These are phyloP conservation scores for Botryosphaeria dothidea DNA, from an alignment of 2,329 filamentous ascomycete species.

Conservation along the genomic window DNA sequence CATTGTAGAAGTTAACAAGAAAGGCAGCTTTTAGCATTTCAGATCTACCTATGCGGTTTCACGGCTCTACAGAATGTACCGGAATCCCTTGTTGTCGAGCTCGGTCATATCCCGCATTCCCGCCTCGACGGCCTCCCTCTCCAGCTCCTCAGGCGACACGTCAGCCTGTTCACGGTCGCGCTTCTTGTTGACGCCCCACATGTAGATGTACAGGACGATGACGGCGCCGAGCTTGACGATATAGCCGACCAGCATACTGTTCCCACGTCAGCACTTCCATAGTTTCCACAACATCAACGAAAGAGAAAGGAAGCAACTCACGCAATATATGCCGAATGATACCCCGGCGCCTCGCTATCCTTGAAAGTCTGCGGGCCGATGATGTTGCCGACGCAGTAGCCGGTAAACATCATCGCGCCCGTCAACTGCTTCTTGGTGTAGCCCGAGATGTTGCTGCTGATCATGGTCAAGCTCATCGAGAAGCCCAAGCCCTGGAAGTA, in stretches of 20 bases:
- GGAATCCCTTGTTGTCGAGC: constrained; percentile 56
- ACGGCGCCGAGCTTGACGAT: constrained; percentile 54
- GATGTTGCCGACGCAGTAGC: constrained; percentile 58
- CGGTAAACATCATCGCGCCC: constrained; percentile 53
- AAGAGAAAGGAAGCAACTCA: constrained; percentile 21
- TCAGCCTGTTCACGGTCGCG: constrained; percentile 50
- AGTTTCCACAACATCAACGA: neutral
- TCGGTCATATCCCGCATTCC: constrained; percentile 60
- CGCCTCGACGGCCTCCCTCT: constrained; percentile 53
- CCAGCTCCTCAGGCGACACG: constrained; percentile 41
- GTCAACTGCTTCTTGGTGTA: constrained; percentile 59
- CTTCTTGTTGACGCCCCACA: constrained; percentile 56
- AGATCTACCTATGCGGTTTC: no score
- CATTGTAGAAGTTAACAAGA: no score
- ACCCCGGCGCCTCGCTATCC: constrained; percentile 49
- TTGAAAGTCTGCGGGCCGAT: constrained; percentile 58
- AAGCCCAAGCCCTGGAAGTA: constrained; percentile 58
- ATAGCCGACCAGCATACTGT: constrained; percentile 60
- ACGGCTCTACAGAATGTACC: constrained; percentile 49
- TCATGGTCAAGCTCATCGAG: constrained; percentile 55
- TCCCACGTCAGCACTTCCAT: neutral
- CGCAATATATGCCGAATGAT: constrained; percentile 53
- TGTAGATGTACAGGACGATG: constrained; percentile 55
- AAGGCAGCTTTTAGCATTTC: no score
- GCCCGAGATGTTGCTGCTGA: constrained; percentile 55